Evolutionary conservation across 2,329 filamentous ascomycete genomes (phyloP), one percentile per base, ranked within the genome.

Genomic region (Orbilia quercus): DNA sequence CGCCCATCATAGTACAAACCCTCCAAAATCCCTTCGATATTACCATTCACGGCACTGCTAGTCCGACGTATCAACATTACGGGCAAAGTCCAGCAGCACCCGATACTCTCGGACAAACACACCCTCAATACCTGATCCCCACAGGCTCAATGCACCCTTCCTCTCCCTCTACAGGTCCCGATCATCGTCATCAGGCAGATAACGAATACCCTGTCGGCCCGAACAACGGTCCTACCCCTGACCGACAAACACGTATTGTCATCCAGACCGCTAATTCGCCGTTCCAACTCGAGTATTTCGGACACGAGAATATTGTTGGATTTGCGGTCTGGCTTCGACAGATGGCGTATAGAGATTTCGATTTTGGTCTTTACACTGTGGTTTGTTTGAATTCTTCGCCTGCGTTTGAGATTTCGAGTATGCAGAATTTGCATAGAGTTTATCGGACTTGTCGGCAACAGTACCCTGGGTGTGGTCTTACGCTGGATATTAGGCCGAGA

Each of bases 101-200:
- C 5, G 42, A 45, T 45, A 12, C 14, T 18, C 5, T 45, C 18
- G 42, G 42, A 4, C 36, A 40, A 14, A 40, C 14, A 14, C 42
- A 45, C 16, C 6, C 6, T 12, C 42, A 18, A 22, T 11, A 22
- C 23, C 5, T 20, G 28, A 20, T 6, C 6, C n/a, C 20, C 7
- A 50, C 23, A 16, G 9, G 12, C 14, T 18, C 22, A 5, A 70
- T 70, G 55, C 47, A 54, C 7, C 22, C 51, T n/a, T 16, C 11
- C n/a, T 25, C 42, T n/a, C 23, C 57, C 18, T 42, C 36, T 42
- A 16, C 53, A 1, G 18, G n/a, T n/a, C 51, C 58, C 9, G 59
- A 59, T 12, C 34, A 45, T 34, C 58, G 28, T 6, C 36, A 64
- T 16, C 67, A 64, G 48, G 25, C 38, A 9, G 66, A 71, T n/a